phyloP scores from a whole-genome alignment of 495 filamentous ascomycete species.

The Lasiosphaeria ovina region DNA sequence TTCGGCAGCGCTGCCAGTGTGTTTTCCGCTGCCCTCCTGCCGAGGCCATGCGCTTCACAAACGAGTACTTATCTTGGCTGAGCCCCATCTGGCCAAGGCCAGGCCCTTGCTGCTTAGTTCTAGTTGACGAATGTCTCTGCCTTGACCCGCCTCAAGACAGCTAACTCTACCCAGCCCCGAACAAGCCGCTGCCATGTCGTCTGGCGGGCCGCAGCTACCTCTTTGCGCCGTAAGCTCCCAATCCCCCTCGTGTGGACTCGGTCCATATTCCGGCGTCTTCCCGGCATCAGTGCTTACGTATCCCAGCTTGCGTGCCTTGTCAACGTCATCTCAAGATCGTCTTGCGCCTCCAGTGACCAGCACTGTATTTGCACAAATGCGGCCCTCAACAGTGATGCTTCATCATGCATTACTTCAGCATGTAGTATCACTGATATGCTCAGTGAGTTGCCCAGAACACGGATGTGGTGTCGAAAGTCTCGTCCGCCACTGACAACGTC shows the following conservation, averaged over 20 bases:
- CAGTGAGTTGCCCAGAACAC: background rate
- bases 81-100: too few relatives aligned
- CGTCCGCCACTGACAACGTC: background rate
- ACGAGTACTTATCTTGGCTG: too few relatives aligned
- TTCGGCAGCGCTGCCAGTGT: too few relatives aligned
- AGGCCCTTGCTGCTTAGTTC: too few relatives aligned
- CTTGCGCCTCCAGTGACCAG: background rate
- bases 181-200: background rate
- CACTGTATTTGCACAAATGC: background rate
- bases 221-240: conserved; percentile 3
- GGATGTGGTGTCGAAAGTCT: too few relatives aligned
- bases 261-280: background rate
- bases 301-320: background rate
- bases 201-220: background rate
- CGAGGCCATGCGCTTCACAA: too few relatives aligned
- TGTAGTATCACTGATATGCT: background rate
- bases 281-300: background rate
- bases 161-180: too few relatives aligned
- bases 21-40: too few relatives aligned
- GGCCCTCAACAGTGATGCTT: background rate
- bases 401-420: background rate
- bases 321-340: background rate
- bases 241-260: background rate
- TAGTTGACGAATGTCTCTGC: too few relatives aligned
- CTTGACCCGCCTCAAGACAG: too few relatives aligned